Conservation (phyloP, 2,329 filamentous ascomycete genomes). For the Alternaria ventricosa region DNA sequence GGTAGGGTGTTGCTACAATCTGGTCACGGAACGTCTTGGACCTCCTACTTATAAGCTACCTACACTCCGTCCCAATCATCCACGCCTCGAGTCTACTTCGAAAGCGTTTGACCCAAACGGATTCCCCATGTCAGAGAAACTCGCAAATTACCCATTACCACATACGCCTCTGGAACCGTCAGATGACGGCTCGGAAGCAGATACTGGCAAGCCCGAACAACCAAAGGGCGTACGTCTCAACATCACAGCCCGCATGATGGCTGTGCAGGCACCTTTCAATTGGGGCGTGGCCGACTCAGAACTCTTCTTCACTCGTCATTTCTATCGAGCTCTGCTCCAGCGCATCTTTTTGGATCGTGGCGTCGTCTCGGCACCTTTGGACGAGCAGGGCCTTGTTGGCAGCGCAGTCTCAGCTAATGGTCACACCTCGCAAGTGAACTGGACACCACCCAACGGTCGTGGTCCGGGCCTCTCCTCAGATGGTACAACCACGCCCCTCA, state of each 20-base stretch:
- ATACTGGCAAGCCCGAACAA: slow-evolving; percentile 15
- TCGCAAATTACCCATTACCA: slow-evolving; percentile 59
- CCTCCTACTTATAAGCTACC: slow-evolving; percentile 87
- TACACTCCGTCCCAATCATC: slow-evolving; percentile 75
- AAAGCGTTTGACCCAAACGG: slow-evolving; percentile 83
- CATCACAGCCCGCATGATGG: slow-evolving; percentile 98
- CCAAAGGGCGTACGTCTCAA: slow-evolving; percentile 77
- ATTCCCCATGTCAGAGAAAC: slow-evolving; percentile 84
- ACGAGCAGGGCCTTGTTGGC: slow-evolving; percentile 33
- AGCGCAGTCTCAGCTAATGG: slow-evolving; percentile 50
- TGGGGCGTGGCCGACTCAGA: slow-evolving; percentile 85
- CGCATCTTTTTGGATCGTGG: slow-evolving; percentile 88
- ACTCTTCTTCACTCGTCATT: slow-evolving; percentile 89
- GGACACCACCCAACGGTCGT: slow-evolving; percentile 55
- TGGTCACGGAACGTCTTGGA: slow-evolving; percentile 87
- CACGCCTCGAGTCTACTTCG: slow-evolving; percentile 71
- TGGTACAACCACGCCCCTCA: slow-evolving; percentile 75
- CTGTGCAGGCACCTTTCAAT: slow-evolving; percentile 91
- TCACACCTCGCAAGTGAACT: slow-evolving; percentile 42
- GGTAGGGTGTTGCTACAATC: slow-evolving; percentile 97
- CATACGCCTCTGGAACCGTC: slow-evolving; percentile 12
- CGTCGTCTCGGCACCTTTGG: slow-evolving; percentile 67
- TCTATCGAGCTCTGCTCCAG: slow-evolving; percentile 88
- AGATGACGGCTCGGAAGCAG: neutral
- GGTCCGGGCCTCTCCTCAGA: slow-evolving; percentile 50